Percentiles rank a stretch among this genome's conserved stretches.
Conservation (phyloP, 2,329 filamentous ascomycete species). For the Thelonectria blattea region DNA sequence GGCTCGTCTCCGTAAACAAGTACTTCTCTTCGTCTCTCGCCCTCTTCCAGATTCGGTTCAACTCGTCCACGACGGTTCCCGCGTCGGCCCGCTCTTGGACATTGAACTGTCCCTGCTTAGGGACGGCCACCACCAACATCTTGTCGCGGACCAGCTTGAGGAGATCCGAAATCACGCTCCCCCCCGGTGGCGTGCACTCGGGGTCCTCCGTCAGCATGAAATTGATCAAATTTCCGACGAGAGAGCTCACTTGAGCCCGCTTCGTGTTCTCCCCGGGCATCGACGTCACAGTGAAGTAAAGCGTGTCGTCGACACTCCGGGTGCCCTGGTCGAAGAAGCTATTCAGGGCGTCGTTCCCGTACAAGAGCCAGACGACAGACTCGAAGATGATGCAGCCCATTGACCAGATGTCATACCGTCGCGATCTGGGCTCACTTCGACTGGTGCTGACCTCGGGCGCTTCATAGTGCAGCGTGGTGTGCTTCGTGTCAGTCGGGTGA, state of each 20-base stretch:
- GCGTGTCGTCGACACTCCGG: neutral
- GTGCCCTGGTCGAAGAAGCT: constrained; percentile 3
- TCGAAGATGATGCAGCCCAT: constrained; percentile 41
- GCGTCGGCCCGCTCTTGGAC: constrained; percentile 12
- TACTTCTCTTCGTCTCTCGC: constrained; percentile 7
- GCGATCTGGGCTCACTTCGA: constrained; percentile 18
- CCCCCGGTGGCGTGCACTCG: constrained; percentile 6
- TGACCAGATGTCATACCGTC: constrained; percentile 41
- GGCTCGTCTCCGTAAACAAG: constrained; percentile 9
- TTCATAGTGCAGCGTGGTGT: constrained; percentile 24
- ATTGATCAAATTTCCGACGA: constrained; percentile 2
- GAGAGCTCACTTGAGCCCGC: neutral
- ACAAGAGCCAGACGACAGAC: constrained; percentile 38
- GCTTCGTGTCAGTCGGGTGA: constrained; percentile 11
- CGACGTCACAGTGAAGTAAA: neutral
- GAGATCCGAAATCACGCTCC: constrained; percentile 15
- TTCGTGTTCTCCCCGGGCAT: neutral
- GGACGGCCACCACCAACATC: constrained; percentile 18
- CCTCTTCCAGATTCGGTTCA: neutral
- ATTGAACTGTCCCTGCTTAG: neutral
- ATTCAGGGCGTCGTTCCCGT: constrained; percentile 21
- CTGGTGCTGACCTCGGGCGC: constrained; percentile 23
- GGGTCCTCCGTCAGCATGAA: constrained; percentile 20
- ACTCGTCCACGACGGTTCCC: neutral
- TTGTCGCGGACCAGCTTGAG: constrained; percentile 10